phyloP scores from a whole-genome alignment of 257 asterid genomes.

The Nicotiana tomentosiformis region DNA sequence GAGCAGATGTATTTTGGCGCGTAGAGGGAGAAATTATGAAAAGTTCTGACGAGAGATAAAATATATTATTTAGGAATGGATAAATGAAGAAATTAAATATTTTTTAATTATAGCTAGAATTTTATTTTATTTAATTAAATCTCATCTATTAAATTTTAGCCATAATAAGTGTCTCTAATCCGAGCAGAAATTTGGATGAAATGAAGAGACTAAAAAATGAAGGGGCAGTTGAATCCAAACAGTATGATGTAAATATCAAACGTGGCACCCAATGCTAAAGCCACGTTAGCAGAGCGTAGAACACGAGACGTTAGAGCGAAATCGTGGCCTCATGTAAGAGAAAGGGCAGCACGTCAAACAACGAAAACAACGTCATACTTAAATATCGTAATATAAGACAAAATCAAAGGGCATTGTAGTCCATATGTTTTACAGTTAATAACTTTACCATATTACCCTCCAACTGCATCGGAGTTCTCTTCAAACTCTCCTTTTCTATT shows the following conservation, averaged over 20 bases:
- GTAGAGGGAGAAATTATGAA: too few relatives aligned
- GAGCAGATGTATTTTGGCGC: too few relatives aligned
- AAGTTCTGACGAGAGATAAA: too few relatives aligned
- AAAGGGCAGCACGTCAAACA: background rate
- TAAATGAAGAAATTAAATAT: too few relatives aligned
- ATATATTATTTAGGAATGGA: too few relatives aligned
- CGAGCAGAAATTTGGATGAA: too few relatives aligned
- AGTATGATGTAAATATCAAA: background rate
- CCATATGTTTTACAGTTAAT: background rate
- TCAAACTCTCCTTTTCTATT: slow-evolving; percentile 6
- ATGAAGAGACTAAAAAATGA: too few relatives aligned
- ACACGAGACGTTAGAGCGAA: background rate
- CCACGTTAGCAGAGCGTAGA: background rate
- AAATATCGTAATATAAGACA: background rate
- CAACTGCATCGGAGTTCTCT: slow-evolving; percentile 4
- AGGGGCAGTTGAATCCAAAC: background rate
- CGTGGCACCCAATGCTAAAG: background rate
- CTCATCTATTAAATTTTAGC: too few relatives aligned
- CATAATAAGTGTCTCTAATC: too few relatives aligned
- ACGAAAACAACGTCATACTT: background rate
- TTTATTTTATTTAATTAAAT: too few relatives aligned
- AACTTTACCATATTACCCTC: slow-evolving; percentile 34
- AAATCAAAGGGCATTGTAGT: slow-evolving; percentile 40
- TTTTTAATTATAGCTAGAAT: too few relatives aligned
- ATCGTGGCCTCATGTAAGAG: background rate